Conservation (phyloP, 768 basidiomycete genomes). For the Leccinum variicolor region DNA sequence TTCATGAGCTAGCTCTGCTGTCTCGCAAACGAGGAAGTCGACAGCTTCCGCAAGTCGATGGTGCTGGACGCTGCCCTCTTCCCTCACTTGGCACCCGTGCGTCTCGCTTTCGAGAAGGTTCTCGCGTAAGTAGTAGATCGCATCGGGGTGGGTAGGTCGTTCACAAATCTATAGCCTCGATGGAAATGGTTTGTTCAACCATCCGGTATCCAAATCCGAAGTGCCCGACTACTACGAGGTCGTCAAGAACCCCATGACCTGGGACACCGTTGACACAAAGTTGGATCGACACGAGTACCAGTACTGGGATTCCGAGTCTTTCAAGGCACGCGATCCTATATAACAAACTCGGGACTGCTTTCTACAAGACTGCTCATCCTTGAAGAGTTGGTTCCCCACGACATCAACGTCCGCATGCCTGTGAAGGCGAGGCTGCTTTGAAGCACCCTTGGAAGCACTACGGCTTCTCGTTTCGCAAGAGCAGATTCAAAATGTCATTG, state of each 20-base stretch:
- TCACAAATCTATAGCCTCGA: slow-evolving; percentile 53
- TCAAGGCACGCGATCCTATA: slow-evolving; percentile 87
- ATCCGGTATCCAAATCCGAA: slow-evolving; percentile 73
- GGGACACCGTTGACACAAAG: slow-evolving; percentile 77
- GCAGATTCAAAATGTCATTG: slow-evolving; percentile 48
- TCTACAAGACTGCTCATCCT: slow-evolving; percentile 64
- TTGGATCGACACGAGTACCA: slow-evolving; percentile 62
- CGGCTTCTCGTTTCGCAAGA: slow-evolving; percentile 54
- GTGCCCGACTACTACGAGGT: slow-evolving; percentile 93
- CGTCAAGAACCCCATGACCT: slow-evolving; percentile 85
- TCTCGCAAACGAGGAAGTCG: slow-evolving; percentile 76
- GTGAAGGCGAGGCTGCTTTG: slow-evolving; percentile 40
- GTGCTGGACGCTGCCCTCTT: slow-evolving; percentile 65
- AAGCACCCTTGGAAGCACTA: slow-evolving; percentile 59
- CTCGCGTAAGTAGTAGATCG: slow-evolving; percentile 48
- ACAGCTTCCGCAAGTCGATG: slow-evolving; percentile 66
- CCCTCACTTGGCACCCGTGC: slow-evolving; percentile 57
- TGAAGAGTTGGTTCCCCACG: slow-evolving; percentile 22
- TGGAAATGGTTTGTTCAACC: slow-evolving; percentile 71
- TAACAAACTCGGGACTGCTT: slow-evolving; percentile 68
- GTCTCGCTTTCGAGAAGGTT: slow-evolving; percentile 67
- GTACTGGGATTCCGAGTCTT: slow-evolving; percentile 74
- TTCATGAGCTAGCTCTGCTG: slow-evolving; percentile 63
- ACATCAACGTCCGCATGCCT: slow-evolving; percentile 10
- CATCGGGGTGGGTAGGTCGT: background rate